A percentile compares a stretch with the other conserved stretches of the same genome.
Evolutionary conservation across 2,329 filamentous ascomycete species (phyloP).

Genomic region (Septoria petroselini): DNA sequence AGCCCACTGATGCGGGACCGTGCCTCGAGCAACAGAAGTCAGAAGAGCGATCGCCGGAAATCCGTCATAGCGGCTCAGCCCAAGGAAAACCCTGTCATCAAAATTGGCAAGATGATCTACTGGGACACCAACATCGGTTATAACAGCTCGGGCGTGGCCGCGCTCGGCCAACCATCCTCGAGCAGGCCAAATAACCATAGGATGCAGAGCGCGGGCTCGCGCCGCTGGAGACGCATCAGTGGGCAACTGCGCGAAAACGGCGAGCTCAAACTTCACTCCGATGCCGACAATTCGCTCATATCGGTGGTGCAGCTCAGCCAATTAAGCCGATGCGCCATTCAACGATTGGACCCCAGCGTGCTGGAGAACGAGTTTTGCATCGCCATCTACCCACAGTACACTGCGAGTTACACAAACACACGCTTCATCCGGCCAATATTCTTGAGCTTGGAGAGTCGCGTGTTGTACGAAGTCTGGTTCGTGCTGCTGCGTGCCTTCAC

Average conservation of each 20-base stretch:
- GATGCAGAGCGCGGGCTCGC: constrained; percentile 55
- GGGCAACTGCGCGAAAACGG: constrained; percentile 94
- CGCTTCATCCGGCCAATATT: constrained; percentile 83
- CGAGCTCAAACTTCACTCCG: constrained; percentile 84
- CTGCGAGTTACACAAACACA: constrained; percentile 63
- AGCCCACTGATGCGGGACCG: constrained; percentile 25
- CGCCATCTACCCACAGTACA: constrained; percentile 91
- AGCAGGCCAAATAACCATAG: constrained; percentile 51
- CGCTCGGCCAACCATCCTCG: constrained; percentile 25
- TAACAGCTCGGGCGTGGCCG: constrained; percentile 39
- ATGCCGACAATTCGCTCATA: constrained; percentile 76
- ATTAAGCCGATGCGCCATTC: constrained; percentile 83
- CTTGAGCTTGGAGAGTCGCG: constrained; percentile 77
- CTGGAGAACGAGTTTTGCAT: constrained; percentile 91
- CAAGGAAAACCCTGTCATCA: constrained; percentile 83
- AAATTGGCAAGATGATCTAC: constrained; percentile 67
- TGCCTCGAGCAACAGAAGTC: constrained; percentile 30
- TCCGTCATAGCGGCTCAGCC: constrained; percentile 49
- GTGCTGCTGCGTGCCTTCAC: constrained; percentile 87
- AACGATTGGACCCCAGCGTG: constrained; percentile 85
- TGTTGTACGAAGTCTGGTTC: constrained; percentile 97
- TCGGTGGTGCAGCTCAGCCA: constrained; percentile 84
- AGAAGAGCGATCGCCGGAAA: constrained; percentile 42
- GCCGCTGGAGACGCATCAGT: constrained; percentile 83
- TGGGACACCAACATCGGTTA: constrained; percentile 71